phyloP scores from a whole-genome alignment of 352 stramenopile species.

The Pythium chondricola region DNA sequence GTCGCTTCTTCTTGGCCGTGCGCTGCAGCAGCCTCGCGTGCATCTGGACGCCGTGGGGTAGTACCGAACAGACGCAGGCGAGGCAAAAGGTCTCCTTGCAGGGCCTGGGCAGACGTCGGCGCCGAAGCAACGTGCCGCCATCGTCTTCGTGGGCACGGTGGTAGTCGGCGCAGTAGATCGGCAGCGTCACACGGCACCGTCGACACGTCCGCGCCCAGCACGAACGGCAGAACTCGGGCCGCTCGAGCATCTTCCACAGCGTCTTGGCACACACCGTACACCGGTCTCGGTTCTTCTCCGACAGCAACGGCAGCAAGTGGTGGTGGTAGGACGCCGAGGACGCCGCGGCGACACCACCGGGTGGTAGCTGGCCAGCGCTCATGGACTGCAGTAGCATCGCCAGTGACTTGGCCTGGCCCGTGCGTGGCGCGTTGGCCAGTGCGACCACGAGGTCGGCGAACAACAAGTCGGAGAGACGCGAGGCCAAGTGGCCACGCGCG shows the following conservation, averaged over 20 bases:
- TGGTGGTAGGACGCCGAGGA: constrained; percentile 8
- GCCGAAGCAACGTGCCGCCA: constrained; percentile 2
- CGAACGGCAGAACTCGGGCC: constrained; percentile 43
- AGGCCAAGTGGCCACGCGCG: constrained; percentile 41
- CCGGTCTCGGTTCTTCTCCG: constrained; percentile 20
- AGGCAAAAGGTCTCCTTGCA: constrained; percentile 78
- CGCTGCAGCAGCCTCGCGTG: constrained; percentile 61
- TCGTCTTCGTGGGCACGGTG: constrained; percentile 28
- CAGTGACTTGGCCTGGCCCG: constrained; percentile 70
- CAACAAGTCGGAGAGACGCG: constrained; percentile 43
- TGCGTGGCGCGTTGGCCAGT: constrained; percentile 53
- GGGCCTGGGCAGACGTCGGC: constrained; percentile 15
- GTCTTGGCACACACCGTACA: constrained; percentile 60
- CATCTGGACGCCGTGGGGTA: constrained; percentile 52
- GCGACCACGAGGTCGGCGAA: constrained; percentile 56
- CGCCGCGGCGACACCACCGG: constrained; percentile 1
- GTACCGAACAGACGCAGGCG: constrained; percentile 60
- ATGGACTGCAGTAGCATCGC: constrained; percentile 44
- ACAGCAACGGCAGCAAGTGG: constrained; percentile 16
- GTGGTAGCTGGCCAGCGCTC: constrained; percentile 15
- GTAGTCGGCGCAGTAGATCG: constrained; percentile 70
- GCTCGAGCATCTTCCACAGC: constrained; percentile 46
- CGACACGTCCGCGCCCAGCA: constrained; percentile 67
- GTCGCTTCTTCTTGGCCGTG: constrained; percentile 49
- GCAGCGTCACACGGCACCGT: constrained; percentile 54